These are phyloP conservation scores for Suillus subluteus DNA, from an alignment of 768 basidiomycete genomes.

Conservation along the genomic window DNA sequence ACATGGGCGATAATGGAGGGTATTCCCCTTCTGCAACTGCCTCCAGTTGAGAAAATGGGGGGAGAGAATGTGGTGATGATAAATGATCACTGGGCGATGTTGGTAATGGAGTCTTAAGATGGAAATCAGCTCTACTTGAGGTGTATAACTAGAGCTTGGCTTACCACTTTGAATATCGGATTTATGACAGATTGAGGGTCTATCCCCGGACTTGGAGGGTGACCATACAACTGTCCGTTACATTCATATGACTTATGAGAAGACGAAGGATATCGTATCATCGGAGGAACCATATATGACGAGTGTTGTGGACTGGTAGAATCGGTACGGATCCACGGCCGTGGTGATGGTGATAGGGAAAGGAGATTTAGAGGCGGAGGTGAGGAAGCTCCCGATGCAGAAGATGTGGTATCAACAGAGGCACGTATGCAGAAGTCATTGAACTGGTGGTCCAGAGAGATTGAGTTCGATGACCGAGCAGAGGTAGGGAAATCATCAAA, in stretches of 20 bases:
- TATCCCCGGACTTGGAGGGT: constrained; percentile 63
- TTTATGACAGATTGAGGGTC: constrained; percentile 75
- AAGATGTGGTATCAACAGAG: constrained; percentile 62
- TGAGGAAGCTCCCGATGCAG: constrained; percentile 66
- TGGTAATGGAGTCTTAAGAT: constrained; percentile 56
- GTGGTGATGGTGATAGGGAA: constrained; percentile 68
- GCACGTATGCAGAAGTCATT: constrained; percentile 76
- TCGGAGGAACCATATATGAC: constrained; percentile 40
- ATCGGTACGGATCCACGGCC: constrained; percentile 56
- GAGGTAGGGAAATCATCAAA: constrained; percentile 76
- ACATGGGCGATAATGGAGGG: constrained; percentile 76
- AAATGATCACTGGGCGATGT: constrained; percentile 42
- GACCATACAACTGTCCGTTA: constrained; percentile 52
- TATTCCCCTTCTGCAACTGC: constrained; percentile 82
- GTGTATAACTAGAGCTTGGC: constrained; percentile 34
- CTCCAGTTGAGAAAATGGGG: constrained; percentile 81
- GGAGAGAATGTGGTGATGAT: constrained; percentile 55
- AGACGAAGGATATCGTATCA: constrained; percentile 42
- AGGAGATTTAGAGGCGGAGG: constrained; percentile 78
- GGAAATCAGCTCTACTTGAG: constrained; percentile 15
- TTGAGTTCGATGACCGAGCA: constrained; percentile 78
- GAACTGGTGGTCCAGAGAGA: constrained; percentile 76
- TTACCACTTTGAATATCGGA: constrained; percentile 90
- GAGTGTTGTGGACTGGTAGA: constrained; percentile 37
- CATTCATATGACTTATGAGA: constrained; percentile 52